phyloP scores from a whole-genome alignment of 306 rosid genomes.

The Biancaea sappan region DNA sequence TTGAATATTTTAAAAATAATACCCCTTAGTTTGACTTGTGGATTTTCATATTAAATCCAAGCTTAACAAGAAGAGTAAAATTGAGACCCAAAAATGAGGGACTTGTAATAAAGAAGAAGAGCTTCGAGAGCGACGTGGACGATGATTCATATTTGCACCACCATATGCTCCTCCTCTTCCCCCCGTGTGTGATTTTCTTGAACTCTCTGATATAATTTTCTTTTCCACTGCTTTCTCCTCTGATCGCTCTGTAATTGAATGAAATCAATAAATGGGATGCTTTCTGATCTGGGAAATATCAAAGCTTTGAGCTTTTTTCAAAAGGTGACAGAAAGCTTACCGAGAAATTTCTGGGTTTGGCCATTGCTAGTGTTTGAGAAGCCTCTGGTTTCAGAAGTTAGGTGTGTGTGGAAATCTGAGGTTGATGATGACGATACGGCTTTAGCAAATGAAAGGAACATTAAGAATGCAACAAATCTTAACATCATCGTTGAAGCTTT shows the following conservation, averaged over 20 bases:
- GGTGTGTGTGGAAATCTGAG: constrained; percentile 2
- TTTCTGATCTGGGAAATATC: not conserved
- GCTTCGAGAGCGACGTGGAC: constrained; percentile 1
- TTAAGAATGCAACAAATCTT: constrained; percentile 2
- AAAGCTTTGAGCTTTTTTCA: not conserved
- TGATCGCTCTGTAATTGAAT: constrained; percentile 19
- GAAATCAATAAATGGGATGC: not conserved
- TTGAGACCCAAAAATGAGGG: constrained; percentile 21
- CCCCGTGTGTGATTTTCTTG: constrained; percentile 27
- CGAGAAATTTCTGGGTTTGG: not conserved
- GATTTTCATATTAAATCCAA: constrained; percentile 18
- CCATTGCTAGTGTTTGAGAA: not conserved
- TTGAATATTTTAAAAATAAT: too few species aligned
- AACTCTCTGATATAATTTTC: not conserved
- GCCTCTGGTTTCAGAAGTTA: not conserved
- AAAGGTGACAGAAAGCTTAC: not conserved
- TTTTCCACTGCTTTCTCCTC: constrained; percentile 23
- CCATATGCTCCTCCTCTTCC: constrained; percentile 12
- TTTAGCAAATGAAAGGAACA: not conserved
- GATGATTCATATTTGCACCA: constrained; percentile 1
- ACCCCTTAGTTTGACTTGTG: too few species aligned
- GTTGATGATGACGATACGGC: constrained; percentile 22
- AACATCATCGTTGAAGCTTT: constrained; percentile 4
- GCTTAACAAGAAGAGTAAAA: constrained; percentile 10
- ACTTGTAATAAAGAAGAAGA: constrained; percentile 13